Base-by-base conservation (phyloP, 768 basidiomycete genomes). In the Trametes cinnabarina region DNA sequence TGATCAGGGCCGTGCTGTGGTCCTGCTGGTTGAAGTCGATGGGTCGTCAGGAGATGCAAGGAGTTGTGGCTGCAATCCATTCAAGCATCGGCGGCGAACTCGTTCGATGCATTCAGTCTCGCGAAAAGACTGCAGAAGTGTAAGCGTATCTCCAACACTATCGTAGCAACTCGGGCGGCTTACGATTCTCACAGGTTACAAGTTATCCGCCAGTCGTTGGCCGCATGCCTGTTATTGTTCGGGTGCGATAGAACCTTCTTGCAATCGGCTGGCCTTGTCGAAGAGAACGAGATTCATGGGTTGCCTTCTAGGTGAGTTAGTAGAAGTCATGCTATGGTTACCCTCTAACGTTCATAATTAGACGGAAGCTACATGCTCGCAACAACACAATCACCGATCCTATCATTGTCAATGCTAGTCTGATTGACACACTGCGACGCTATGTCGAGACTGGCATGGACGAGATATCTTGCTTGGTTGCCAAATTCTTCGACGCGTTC, bases 401-500 rank as follows among this genome's bases (percentile, higher is more conserved):
- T 14, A 74, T 89, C n/a, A 76, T 83, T 39, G 72, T 90, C 39
- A 79, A 87, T 61, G 68, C 78, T 35, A 73, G 72, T n/a, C 76
- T 92, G 15, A 77, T 90, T 67, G 69, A 69, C n/a, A 75, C 78
- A 11, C 72, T 90, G 23, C 74, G 74, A 11, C 67, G 72, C 15
- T 88, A 86, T 62, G 71, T 86, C 17, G 71, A 75, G 37, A 72
- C 76, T 17, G 74, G 77, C 32, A 66, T 74, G 17, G 80, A 82
- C 14, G 80, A 83, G 15, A 72, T 87, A 15, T 73, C 77, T 9
- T 76, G 77, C 60, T 67, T 87, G 19, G 70, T 80, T 11, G 83
- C 83, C 8, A 85, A 84, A 63, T 92, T 90, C 64, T 63, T 90
- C 25, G 73, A 81, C 61, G 71, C 79, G 14, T 86, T 90, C 63